Conservation (phyloP, 305 asterid genomes). For the Fraxinus floribunda region DNA sequence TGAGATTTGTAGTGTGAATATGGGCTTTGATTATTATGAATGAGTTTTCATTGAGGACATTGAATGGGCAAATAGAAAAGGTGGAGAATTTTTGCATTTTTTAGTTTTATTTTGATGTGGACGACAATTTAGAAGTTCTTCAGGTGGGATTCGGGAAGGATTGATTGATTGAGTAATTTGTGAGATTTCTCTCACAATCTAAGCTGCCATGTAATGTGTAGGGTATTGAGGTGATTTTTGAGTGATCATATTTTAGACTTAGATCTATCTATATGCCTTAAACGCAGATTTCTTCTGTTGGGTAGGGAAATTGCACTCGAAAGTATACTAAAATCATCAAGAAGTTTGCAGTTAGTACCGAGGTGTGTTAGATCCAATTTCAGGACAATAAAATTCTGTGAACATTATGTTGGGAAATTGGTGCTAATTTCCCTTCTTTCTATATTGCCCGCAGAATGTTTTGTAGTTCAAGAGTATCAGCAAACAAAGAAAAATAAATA, state of each 20-base stretch:
- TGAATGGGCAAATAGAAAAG: neutral
- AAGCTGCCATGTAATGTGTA: neutral
- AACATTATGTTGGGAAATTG: too few relatives aligned
- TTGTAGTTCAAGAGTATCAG: too few relatives aligned
- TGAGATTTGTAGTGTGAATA: neutral
- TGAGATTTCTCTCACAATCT: neutral
- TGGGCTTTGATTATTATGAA: neutral
- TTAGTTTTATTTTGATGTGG: neutral
- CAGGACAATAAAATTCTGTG: too few relatives aligned
- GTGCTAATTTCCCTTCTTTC: too few relatives aligned
- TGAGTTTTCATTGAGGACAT: neutral
- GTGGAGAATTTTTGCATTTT: neutral
- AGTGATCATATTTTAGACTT: neutral
- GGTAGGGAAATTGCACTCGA: neutral
- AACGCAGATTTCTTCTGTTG: neutral
- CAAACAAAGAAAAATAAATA: too few relatives aligned
- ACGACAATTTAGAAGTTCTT: neutral
- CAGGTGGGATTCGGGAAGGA: neutral
- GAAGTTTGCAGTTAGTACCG: neutral
- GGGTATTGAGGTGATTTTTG: neutral
- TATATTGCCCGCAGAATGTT: too few relatives aligned
- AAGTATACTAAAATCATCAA: neutral
- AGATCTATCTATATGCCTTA: neutral
- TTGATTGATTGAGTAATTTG: neutral
- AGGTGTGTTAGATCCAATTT: neutral